These are phyloP conservation scores for Jasminum sambac DNA, from an alignment of 257 asterid species.

Conservation along the genomic window DNA sequence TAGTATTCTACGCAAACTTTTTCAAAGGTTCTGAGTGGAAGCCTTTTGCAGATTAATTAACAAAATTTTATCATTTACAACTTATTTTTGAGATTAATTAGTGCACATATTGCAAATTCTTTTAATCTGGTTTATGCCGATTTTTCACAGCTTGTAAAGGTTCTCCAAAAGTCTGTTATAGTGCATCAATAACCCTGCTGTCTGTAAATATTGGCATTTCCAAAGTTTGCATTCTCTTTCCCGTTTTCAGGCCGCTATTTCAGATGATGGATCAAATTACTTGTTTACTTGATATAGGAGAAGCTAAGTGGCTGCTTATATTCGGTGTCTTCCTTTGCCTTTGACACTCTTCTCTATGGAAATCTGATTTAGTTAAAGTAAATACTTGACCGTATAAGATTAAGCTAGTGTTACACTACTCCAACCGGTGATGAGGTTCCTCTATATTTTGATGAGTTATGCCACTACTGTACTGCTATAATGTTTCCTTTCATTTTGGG, in stretches of 20 bases:
- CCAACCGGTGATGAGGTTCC: conserved; percentile 3
- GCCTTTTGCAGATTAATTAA: no score
- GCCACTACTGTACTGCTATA: background rate
- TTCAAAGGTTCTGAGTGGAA: no score
- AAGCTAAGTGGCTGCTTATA: background rate
- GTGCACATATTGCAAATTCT: no score
- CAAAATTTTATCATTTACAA: no score
- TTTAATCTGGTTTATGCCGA: no score
- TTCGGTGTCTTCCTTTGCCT: background rate
- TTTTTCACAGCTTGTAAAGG: no score
- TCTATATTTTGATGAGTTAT: conserved; percentile 16
- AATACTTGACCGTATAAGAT: background rate
- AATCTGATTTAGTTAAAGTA: background rate
- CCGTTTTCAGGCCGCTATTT: background rate
- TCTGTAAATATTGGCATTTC: no score
- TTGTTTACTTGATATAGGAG: background rate
- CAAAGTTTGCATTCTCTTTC: background rate
- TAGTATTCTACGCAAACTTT: no score
- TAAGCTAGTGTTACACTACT: conserved; percentile 5
- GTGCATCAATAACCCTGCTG: no score
- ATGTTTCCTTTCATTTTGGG: background rate
- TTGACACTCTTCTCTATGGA: background rate
- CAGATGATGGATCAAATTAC: background rate
- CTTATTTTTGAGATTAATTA: no score
- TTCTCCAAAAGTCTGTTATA: no score